A percentile compares a stretch with the other conserved stretches of the same genome.
These are phyloP conservation scores for Rhizopogon vinicolor DNA, from an alignment of 768 basidiomycete genomes.

Conservation along the genomic window DNA sequence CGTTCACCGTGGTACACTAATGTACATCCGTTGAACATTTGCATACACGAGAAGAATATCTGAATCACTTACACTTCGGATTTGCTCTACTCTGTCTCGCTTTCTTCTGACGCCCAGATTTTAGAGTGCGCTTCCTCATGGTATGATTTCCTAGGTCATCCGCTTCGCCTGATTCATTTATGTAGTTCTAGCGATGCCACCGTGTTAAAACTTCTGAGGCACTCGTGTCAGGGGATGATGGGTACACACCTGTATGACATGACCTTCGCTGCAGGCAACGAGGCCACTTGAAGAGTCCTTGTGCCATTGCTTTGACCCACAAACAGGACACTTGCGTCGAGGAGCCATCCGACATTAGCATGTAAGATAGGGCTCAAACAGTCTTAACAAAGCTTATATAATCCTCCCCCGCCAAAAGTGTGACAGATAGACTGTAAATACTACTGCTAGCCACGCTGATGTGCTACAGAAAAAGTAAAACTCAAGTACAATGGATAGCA, in stretches of 20 bases:
- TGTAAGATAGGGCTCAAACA: no score
- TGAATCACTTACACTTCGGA: constrained; percentile 47
- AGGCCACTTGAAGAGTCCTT: constrained; percentile 79
- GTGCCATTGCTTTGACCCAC: constrained; percentile 84
- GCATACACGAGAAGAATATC: not conserved
- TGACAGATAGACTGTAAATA: no score
- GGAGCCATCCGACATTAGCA: constrained; percentile 43
- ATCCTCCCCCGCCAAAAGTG: no score
- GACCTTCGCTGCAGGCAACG: constrained; percentile 87
- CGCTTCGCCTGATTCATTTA: constrained; percentile 74
- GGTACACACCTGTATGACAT: constrained; percentile 72
- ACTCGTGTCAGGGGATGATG: not conserved
- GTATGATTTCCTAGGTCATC: constrained; percentile 58
- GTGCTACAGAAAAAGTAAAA: no score
- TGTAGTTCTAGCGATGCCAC: constrained; percentile 56
- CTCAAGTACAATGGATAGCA: no score
- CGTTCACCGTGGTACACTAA: constrained; percentile 82
- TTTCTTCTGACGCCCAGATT: constrained; percentile 50
- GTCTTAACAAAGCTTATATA: no score
- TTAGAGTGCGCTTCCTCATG: constrained; percentile 62
- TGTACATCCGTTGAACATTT: not conserved
- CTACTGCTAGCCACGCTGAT: no score
- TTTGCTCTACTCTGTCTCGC: constrained; percentile 48
- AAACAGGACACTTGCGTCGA: constrained; percentile 65
- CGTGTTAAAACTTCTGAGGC: not conserved